These are phyloP conservation scores for Metschnikowia lunata DNA, from an alignment of 805 yeast genomes.

Conservation along the genomic window DNA sequence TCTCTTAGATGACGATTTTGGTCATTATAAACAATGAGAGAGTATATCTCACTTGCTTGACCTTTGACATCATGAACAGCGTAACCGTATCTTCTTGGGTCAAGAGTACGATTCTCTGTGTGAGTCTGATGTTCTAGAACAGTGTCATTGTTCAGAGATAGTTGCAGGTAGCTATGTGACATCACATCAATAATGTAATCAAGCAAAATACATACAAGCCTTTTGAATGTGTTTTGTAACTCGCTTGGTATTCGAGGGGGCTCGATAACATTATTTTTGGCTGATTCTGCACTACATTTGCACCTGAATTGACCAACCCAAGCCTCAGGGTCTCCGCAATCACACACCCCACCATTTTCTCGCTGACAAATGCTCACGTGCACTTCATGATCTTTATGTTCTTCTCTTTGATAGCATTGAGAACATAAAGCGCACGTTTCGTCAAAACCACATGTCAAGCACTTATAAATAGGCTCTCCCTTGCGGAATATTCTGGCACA, in stretches of 20 bases:
- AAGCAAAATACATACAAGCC: constrained; percentile 44
- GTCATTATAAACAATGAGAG: constrained; percentile 69
- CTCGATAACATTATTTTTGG: no score
- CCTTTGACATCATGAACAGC: constrained; percentile 31
- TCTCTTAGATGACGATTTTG: constrained; percentile 72
- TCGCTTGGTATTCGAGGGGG: constrained; percentile 41
- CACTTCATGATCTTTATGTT: constrained; percentile 71
- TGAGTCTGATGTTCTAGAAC: constrained; percentile 23
- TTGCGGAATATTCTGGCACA: constrained; percentile 68
- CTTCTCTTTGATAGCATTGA: constrained; percentile 63
- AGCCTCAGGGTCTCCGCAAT: constrained; percentile 87
- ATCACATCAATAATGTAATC: constrained; percentile 63
- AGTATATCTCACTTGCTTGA: constrained; percentile 45
- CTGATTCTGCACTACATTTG: constrained; percentile 21
- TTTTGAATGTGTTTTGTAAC: constrained; percentile 32
- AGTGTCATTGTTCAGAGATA: constrained; percentile 24
- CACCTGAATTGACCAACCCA: constrained; percentile 60
- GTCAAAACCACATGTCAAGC: constrained; percentile 71
- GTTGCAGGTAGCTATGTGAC: constrained; percentile 44
- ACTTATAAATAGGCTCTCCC: constrained; percentile 80
- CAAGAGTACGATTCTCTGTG: constrained; percentile 30
- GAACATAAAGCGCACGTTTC: constrained; percentile 83
- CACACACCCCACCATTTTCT: constrained; percentile 78
- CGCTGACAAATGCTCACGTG: constrained; percentile 59
- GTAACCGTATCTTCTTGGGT: constrained; percentile 41